These are phyloP conservation scores for Citrullus colocynthis DNA, from an alignment of 306 rosid species.

Conservation along the genomic window DNA sequence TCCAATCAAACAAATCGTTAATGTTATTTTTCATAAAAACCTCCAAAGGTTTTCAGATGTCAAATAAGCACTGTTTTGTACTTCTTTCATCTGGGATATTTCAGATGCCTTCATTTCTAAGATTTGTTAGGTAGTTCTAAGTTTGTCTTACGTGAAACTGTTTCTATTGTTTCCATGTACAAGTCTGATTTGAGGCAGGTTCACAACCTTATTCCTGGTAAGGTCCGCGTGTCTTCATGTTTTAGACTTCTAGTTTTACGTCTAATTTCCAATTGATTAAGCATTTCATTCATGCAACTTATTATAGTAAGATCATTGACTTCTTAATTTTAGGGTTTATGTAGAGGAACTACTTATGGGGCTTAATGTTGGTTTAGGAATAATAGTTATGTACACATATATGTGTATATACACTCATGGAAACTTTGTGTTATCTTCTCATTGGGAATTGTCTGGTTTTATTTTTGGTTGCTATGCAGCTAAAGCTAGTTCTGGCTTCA, in stretches of 20 bases:
- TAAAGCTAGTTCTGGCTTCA: constrained; percentile 51
- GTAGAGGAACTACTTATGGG: not conserved
- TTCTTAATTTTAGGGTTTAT: not conserved
- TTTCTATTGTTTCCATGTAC: constrained; percentile 41
- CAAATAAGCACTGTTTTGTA: not conserved
- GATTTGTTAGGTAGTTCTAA: constrained; percentile 1
- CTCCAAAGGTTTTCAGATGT: not conserved
- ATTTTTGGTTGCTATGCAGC: constrained; percentile 24
- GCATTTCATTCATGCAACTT: not conserved
- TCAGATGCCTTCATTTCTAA: not conserved
- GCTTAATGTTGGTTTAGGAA: not conserved
- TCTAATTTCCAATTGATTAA: not conserved
- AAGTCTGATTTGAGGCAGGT: constrained; percentile 91
- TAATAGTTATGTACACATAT: not conserved
- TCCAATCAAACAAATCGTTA: not conserved
- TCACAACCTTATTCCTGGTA: constrained; percentile 93
- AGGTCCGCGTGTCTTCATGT: constrained; percentile 20
- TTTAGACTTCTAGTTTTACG: not conserved
- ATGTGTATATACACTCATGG: not conserved
- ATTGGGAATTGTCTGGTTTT: not conserved
- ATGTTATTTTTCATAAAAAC: not conserved
- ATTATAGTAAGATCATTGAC: not conserved
- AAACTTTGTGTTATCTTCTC: not conserved
- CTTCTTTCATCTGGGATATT: not conserved
- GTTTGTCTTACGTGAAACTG: constrained; percentile 30